phyloP scores from a whole-genome alignment of 768 basidiomycete species.

The Russula griseocarnosa region DNA sequence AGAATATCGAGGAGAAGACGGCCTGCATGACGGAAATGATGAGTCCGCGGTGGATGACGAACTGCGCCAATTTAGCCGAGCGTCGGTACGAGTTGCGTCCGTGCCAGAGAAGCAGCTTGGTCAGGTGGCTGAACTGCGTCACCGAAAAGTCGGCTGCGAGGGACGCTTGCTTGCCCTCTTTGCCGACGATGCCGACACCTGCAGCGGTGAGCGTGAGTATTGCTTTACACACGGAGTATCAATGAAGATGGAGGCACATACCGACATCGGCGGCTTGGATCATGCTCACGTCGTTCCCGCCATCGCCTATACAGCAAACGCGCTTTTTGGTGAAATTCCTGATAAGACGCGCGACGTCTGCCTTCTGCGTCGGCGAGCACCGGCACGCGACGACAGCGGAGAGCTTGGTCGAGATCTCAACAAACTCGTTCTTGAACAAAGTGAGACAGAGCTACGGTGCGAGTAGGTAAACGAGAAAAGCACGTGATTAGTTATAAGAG shows the following conservation, averaged over 20 bases:
- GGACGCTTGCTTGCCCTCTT: constrained; percentile 98
- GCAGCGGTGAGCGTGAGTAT: not conserved
- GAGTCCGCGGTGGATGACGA: constrained; percentile 95
- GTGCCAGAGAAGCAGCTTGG: constrained; percentile 97
- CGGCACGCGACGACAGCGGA: constrained; percentile 97
- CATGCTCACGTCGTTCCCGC: constrained; percentile 99
- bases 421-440: constrained; percentile 89
- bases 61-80: constrained; percentile 95
- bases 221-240: not conserved
- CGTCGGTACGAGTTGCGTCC: constrained; percentile 98
- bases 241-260: constrained; percentile 43
- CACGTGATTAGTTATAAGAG: not conserved
- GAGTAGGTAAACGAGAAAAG: not conserved
- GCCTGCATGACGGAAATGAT: constrained; percentile 99
- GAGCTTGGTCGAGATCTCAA: constrained; percentile 92
- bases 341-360: constrained; percentile 93
- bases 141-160: constrained; percentile 99
- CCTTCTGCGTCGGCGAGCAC: constrained; percentile 98
- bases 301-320: constrained; percentile 98
- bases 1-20: constrained; percentile 89
- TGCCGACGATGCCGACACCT: constrained; percentile 98
- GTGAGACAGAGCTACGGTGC: constrained; percentile 75
- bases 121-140: constrained; percentile 92
- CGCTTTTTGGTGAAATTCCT: constrained; percentile 87
- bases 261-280: constrained; percentile 99